A percentile compares a stretch with the other conserved stretches of the same genome.
These are phyloP conservation scores for Lachnellula subtilissima DNA, from an alignment of 2,329 filamentous ascomycete species.

Conservation along the genomic window DNA sequence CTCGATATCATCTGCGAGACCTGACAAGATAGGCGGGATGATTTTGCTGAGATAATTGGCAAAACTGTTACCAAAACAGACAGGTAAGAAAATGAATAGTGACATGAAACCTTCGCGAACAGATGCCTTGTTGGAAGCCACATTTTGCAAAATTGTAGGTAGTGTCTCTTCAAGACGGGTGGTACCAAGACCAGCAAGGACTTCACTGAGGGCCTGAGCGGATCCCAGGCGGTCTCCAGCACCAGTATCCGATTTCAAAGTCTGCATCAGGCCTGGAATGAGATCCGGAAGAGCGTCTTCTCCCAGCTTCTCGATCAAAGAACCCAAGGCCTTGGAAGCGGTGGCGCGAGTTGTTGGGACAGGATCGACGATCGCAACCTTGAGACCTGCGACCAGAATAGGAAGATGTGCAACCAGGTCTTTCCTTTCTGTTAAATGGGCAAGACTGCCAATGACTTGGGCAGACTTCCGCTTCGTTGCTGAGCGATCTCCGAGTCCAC, in stretches of 20 bases:
- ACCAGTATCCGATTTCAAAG: conserved; percentile 93
- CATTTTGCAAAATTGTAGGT: conserved; percentile 93
- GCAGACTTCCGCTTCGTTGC: conserved; percentile 94
- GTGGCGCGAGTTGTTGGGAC: conserved; percentile 95
- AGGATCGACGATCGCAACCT: conserved; percentile 85
- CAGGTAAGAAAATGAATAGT: conserved; percentile 96
- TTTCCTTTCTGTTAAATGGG: conserved; percentile 93
- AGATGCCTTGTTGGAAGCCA: conserved; percentile 81
- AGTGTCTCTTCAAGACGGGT: conserved; percentile 89
- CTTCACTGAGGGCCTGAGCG: conserved; percentile 92
- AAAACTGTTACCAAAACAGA: conserved; percentile 98
- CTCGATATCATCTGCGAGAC: conserved; percentile 92
- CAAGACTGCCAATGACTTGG: conserved; percentile 95
- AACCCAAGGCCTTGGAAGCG: conserved; percentile 90
- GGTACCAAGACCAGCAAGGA: conserved; percentile 90
- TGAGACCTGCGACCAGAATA: conserved; percentile 84
- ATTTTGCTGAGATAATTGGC: conserved; percentile 92
- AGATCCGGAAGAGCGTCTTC: conserved; percentile 96
- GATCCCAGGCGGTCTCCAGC: conserved; percentile 94
- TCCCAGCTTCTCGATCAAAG: conserved; percentile 95
- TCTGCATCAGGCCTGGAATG: conserved; percentile 95
- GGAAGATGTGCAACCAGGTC: conserved; percentile 88
- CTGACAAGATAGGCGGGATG: conserved; percentile 89
- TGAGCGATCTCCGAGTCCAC: conserved; percentile 84
- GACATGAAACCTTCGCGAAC: conserved; percentile 99